Base-by-base conservation (phyloP, 306 rosid species). In the Notholithocarpus densiflorus region DNA sequence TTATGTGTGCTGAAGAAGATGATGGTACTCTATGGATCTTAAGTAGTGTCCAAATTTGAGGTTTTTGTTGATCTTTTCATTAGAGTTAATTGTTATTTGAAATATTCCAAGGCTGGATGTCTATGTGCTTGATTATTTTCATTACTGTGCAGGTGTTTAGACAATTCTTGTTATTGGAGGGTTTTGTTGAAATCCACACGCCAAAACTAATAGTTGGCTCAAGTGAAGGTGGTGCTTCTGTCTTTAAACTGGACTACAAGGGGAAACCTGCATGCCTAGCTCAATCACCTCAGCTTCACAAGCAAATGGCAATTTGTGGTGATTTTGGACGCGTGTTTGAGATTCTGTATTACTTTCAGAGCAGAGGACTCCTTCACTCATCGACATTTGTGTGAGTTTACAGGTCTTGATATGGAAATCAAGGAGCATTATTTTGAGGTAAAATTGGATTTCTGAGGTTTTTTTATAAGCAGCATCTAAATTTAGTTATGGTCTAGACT, bases 181-280 rank as follows among this genome's bases (percentile, higher is more conserved):
- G 59, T 26, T 89, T 89, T 79, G 77, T 87, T 74, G 97, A 89
- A 88, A 93, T 95, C 77, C 97, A 92, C 86, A 89, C 97, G 0
- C 98, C 98, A 23, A 92, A 92, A 76, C 34, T 90, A 84, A 91
- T 91, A 71, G 96, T 89, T 66, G 97, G 98, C 34, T 87, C 98
- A 20, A 95, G 98, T 87, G 98, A 95, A 78, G 98, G 98, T 57
- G 98, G 98, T 80, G 96, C 98, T 75, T 77, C 98, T 68, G 98
- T 95, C 56, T 95, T 95, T 74, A 88, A 82, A 84, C 77, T 95
- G 71, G 96, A 93, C 82, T 95, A 95, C 89, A 90, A 87, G 81
- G 98, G 98, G 37, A 89, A 86, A 52, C 85, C 95, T 45, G 98
- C 98, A 1, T 95, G 98, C 86, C 84, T 95, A 72, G 98, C 98